A percentile compares a stretch with the other conserved stretches of the same genome.
These are phyloP conservation scores for Aureobasidium sp. DNA, from an alignment of 2,329 filamentous ascomycete genomes.

Conservation along the genomic window DNA sequence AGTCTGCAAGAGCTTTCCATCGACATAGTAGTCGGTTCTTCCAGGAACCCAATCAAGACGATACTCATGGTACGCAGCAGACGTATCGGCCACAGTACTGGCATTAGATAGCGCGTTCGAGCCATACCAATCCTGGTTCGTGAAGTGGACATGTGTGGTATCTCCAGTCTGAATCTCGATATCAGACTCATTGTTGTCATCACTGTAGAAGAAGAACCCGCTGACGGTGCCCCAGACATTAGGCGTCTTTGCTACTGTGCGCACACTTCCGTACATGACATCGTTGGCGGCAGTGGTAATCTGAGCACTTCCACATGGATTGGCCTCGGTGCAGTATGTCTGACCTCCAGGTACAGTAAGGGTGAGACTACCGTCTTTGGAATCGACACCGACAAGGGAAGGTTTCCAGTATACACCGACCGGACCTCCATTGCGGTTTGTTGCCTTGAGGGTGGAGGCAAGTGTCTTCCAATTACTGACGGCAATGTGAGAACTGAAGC, in stretches of 20 bases:
- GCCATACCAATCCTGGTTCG: conserved; percentile 56
- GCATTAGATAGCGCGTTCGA: conserved; percentile 52
- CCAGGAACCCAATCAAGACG: conserved; percentile 65
- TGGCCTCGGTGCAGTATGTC: not conserved
- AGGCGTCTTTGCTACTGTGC: conserved; percentile 59
- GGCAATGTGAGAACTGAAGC: not conserved
- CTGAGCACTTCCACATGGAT: conserved; percentile 43
- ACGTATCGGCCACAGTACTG: conserved; percentile 54
- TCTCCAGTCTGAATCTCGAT: conserved; percentile 47
- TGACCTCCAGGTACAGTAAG: conserved; percentile 9
- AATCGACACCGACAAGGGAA: not conserved
- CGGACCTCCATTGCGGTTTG: not conserved
- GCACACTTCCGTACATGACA: conserved; percentile 61
- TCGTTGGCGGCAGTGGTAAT: conserved; percentile 52
- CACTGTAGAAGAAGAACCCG: conserved; percentile 76
- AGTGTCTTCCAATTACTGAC: conserved; percentile 4
- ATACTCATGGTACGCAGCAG: conserved; percentile 70
- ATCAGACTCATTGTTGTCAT: conserved; percentile 74
- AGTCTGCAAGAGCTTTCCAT: conserved; percentile 53
- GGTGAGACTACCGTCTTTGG: not conserved
- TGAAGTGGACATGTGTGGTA: conserved; percentile 37
- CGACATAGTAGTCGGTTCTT: conserved; percentile 62
- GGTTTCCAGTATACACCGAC: not conserved
- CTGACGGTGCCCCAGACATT: conserved; percentile 60
- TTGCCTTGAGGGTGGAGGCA: not conserved